A percentile compares a stretch with the other conserved stretches of the same genome.
Conservation (phyloP, 495 filamentous ascomycete species). For the Daldinia concentrica region DNA sequence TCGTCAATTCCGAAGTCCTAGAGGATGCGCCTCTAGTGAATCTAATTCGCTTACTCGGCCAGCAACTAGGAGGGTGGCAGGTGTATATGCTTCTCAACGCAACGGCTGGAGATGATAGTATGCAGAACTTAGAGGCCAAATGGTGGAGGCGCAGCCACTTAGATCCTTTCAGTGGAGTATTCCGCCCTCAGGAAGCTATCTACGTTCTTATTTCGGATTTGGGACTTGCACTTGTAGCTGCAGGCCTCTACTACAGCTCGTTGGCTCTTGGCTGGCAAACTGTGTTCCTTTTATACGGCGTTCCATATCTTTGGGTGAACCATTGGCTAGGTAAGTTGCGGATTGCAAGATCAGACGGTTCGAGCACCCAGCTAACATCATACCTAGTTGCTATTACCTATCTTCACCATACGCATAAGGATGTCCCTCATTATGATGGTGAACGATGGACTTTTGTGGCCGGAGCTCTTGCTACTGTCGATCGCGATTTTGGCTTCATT, state of each 20-base stretch:
- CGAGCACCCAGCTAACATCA: slow-evolving; percentile 9
- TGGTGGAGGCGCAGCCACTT: slow-evolving; percentile 65
- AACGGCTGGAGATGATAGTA: slow-evolving; percentile 59
- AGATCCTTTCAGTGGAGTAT: slow-evolving; percentile 60
- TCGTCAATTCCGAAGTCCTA: slow-evolving; percentile 54
- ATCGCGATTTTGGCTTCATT: slow-evolving; percentile 70
- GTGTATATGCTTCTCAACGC: slow-evolving; percentile 65
- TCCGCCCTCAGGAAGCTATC: slow-evolving; percentile 64
- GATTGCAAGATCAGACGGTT: background rate
- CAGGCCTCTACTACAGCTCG: slow-evolving; percentile 55
- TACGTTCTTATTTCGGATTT: slow-evolving; percentile 69
- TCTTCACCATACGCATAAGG: slow-evolving; percentile 71
- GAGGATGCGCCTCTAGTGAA: slow-evolving; percentile 68
- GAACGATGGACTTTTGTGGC: slow-evolving; percentile 68
- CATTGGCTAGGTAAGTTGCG: slow-evolving; percentile 63
- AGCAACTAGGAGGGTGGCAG: slow-evolving; percentile 67
- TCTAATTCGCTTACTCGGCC: slow-evolving; percentile 57
- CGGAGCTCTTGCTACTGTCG: slow-evolving; percentile 69
- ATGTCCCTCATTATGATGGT: slow-evolving; percentile 66
- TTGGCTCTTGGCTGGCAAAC: slow-evolving; percentile 61
- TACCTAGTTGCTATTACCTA: slow-evolving; percentile 65
- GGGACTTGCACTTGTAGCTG: slow-evolving; percentile 59
- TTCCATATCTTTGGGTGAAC: slow-evolving; percentile 69
- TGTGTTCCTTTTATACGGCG: slow-evolving; percentile 59
- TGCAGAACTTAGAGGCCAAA: slow-evolving; percentile 64